Conservation (phyloP, 2,329 filamentous ascomycete species). For the Xylaria digitata region DNA sequence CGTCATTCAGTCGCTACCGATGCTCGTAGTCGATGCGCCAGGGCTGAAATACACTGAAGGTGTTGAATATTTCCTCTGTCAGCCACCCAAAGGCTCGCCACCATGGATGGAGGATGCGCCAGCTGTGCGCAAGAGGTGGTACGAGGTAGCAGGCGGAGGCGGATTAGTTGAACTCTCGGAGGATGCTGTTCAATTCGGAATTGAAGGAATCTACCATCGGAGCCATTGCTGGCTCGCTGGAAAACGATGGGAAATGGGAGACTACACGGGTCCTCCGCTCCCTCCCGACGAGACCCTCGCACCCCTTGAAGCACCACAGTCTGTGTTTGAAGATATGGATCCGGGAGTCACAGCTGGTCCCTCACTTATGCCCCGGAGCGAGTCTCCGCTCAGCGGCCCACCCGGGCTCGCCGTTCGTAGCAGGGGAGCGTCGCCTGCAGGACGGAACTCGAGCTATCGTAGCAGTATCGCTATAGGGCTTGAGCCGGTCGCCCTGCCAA, state of each 20-base stretch:
- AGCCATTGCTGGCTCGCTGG: slow-evolving; percentile 53
- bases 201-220: slow-evolving; percentile 52
- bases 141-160: slow-evolving; percentile 74
- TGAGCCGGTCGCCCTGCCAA: slow-evolving; percentile 48
- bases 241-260: slow-evolving; percentile 50
- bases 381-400: slow-evolving; percentile 45
- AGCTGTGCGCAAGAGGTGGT: slow-evolving; percentile 76
- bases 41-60: slow-evolving; percentile 74
- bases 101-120: slow-evolving; percentile 78
- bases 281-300: slow-evolving; percentile 43
- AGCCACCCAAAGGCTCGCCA: slow-evolving; percentile 76
- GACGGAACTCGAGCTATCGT: slow-evolving; percentile 45
- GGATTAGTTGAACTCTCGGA: slow-evolving; percentile 68
- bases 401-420: slow-evolving; percentile 46
- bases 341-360: slow-evolving; percentile 41
- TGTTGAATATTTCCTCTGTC: slow-evolving; percentile 85
- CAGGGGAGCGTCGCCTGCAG: slow-evolving; percentile 45
- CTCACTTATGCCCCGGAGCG: slow-evolving; percentile 44
- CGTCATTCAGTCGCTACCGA: slow-evolving; percentile 79
- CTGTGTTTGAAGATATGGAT: slow-evolving; percentile 50
- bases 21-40: slow-evolving; percentile 81
- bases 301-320: slow-evolving; percentile 48
- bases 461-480: slow-evolving; percentile 50
- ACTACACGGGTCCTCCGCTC: slow-evolving; percentile 39
- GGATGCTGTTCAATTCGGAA: slow-evolving; percentile 64